Base-by-base conservation (phyloP, 73 alveolate genomes). In the Uronychia setigera region DNA sequence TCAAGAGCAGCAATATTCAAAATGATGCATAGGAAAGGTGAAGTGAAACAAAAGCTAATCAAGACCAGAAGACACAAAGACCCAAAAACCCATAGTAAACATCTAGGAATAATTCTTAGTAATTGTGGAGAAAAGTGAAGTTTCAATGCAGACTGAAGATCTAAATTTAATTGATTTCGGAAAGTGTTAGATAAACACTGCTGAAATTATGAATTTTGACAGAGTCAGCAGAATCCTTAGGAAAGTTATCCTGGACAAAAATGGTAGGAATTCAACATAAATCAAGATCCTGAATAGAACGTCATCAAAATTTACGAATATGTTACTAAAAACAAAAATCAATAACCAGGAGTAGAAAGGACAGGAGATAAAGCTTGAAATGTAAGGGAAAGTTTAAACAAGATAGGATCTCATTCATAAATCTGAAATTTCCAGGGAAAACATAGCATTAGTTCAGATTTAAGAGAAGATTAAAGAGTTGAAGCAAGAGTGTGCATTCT, bases 171-270 rank as follows among this genome's bases (percentile, higher is more conserved):
- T 79, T 32, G 92, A 86, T 76, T 86, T 46, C 77, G 81, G 76
- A 30, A n/a, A 28, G 35, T 60, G 82, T 27, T 33, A 84, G 19
- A 80, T 86, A 26, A 30, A 79, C 31, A 60, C 79, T 29, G 92
- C 88, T 58, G 85, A 86, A 31, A 80, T 86, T 5, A 78, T 78
- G 74, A 86, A 78, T 84, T 86, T 46, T 58, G 92, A 86, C 75
- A 29, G 92, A 59, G 92, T 86, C 26, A 58, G 84, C 81, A 46
- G 87, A 58, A 79, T 33, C 57, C 74, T 86, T 26, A 59, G 77
- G 32, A 86, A 86, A 59, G 1, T 86, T 26, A 80, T 86, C 29
- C 75, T 86, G 0, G 92, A 86, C n/a, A 27, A 5, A 31, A 84
- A 83, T 33, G 67, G 67, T 46, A 46, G 5, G 5, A 11, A 46